Conservation (phyloP, 2,329 filamentous ascomycete species). For the Cercospora brassicicola region DNA sequence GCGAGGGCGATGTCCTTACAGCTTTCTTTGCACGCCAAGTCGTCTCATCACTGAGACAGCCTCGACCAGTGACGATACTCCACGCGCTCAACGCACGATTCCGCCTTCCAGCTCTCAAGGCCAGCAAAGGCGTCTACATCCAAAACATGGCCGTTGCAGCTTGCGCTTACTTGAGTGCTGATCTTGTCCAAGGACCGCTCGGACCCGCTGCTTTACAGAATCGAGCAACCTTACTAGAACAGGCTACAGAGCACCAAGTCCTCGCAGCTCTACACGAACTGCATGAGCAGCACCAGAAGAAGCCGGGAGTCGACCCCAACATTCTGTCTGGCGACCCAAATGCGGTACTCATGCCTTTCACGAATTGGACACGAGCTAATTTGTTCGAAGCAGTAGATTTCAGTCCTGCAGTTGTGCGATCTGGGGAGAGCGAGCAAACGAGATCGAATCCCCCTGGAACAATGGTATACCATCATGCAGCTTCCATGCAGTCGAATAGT, state of each 20-base stretch:
- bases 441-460: background rate
- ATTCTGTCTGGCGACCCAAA: conserved; percentile 23
- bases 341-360: conserved; percentile 38
- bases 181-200: background rate
- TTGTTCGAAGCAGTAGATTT: conserved; percentile 44
- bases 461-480: conserved; percentile 7
- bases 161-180: background rate
- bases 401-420: conserved; percentile 26
- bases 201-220: background rate
- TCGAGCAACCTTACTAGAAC: background rate
- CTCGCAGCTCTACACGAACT: background rate
- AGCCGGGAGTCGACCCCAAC: background rate
- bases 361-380: conserved; percentile 45
- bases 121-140: background rate
- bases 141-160: background rate
- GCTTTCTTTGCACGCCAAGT: conserved; percentile 44
- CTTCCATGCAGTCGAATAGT: background rate
- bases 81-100: conserved; percentile 47
- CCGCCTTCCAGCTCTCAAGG: conserved; percentile 23
- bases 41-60: conserved; percentile 24
- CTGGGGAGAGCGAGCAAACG: background rate
- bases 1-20: conserved; percentile 31
- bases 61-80: conserved; percentile 41
- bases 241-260: background rate
- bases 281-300: background rate